Percentiles rank a stretch among this genome's conserved stretches.
These are phyloP conservation scores for Carpinus fangiana DNA, from an alignment of 306 rosid species.

Conservation along the genomic window DNA sequence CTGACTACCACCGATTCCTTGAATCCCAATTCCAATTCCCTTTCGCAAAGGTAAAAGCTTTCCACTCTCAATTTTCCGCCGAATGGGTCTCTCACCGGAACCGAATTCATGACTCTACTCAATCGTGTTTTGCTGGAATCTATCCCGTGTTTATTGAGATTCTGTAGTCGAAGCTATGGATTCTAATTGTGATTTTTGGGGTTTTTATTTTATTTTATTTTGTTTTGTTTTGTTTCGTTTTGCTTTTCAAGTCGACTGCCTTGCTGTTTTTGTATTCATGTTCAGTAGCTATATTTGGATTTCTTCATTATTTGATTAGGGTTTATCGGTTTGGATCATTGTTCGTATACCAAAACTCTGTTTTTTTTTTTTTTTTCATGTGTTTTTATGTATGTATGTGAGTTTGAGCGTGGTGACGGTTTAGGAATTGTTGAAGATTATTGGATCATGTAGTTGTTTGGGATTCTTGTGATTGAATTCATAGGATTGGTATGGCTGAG, in stretches of 20 bases:
- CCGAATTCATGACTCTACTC: slow-evolving; percentile 5
- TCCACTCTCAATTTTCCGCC: neutral
- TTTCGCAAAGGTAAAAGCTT: neutral
- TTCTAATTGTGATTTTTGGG: neutral
- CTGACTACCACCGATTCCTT: slow-evolving; percentile 28
- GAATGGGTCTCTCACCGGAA: slow-evolving; percentile 1
- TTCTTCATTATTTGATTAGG: neutral
- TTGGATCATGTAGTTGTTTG: neutral
- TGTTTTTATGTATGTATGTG: neutral
- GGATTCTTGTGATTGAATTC: neutral
- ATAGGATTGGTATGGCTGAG: neutral
- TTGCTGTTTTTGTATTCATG: neutral
- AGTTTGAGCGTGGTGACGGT: neutral
- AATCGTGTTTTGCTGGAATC: neutral
- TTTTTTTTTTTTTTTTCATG: neutral
- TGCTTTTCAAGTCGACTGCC: neutral
- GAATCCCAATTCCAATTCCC: slow-evolving; percentile 22
- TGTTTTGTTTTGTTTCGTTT: too few species aligned
- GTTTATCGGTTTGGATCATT: neutral
- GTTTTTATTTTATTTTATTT: too few species aligned
- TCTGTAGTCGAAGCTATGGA: neutral
- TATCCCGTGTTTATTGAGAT: neutral
- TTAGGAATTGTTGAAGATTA: neutral
- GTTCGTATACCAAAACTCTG: neutral
- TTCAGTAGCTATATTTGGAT: neutral